Conservation (phyloP, 192 early-diverging fungal genomes). For the Ambispora gerdemannii region DNA sequence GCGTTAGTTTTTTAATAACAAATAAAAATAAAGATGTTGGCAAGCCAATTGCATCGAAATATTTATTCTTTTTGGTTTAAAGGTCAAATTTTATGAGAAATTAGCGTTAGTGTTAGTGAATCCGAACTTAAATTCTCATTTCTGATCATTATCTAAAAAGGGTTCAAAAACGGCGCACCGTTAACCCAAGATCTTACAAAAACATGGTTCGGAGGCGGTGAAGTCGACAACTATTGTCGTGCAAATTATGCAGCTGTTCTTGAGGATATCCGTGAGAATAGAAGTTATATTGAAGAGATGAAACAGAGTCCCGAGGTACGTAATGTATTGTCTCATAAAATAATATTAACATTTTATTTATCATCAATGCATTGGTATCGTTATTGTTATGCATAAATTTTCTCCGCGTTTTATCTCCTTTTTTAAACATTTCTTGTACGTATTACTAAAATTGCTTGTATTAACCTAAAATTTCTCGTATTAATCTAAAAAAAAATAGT, state of each 20-base stretch:
- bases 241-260: background rate
- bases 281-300: constrained; percentile 14
- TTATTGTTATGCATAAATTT: background rate
- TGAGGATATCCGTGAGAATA: constrained; percentile 15
- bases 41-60: constrained; percentile 2
- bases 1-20: no score
- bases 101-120: background rate
- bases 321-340: no score
- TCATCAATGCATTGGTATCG: background rate
- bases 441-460: no score
- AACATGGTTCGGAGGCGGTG: constrained; percentile 15
- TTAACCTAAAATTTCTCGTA: no score
- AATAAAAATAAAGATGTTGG: no score
- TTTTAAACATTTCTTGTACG: no score
- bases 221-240: background rate
- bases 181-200: background rate
- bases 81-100: constrained; percentile 1
- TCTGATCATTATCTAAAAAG: background rate
- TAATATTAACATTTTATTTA: background rate
- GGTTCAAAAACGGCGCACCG: background rate
- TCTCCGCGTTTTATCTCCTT: background rate
- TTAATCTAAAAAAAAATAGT: no score
- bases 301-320: constrained; percentile 12
- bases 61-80: constrained; percentile 21
- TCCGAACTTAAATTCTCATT: background rate